These are phyloP conservation scores for Rhododendron molle DNA, from an alignment of 148 eudicot species.

Conservation along the genomic window DNA sequence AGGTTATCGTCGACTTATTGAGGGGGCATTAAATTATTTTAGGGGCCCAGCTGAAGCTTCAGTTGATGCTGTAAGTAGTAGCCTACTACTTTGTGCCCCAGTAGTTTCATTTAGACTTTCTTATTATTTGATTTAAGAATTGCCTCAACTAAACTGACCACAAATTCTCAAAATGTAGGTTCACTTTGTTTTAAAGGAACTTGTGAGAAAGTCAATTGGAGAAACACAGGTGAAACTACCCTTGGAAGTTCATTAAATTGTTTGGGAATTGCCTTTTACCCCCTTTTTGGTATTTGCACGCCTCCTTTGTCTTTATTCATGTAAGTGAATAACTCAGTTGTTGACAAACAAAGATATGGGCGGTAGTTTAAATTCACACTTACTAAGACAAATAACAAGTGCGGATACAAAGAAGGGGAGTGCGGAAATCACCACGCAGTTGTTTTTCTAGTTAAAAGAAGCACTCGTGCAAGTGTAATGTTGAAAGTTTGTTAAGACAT, in stretches of 20 bases:
- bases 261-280: neutral
- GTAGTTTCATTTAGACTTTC: neutral
- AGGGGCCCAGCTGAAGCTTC: conserved; percentile 76
- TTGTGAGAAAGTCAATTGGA: conserved; percentile 59
- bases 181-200: conserved; percentile 61
- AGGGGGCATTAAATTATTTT: conserved; percentile 53
- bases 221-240: conserved; percentile 50
- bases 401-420: neutral
- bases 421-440: neutral
- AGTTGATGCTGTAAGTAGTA: conserved; percentile 60
- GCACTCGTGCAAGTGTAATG: neutral
- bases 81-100: neutral
- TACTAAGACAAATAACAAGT: neutral
- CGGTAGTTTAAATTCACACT: neutral
- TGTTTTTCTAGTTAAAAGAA: conserved; percentile 5
- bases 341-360: neutral
- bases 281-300: neutral
- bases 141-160: neutral
- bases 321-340: neutral
- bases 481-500: neutral
- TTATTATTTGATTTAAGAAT: neutral
- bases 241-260: neutral
- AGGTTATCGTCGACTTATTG: conserved; percentile 69
- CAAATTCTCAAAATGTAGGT: conserved; percentile 30
- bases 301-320: neutral